A percentile compares a stretch with the other conserved stretches of the same genome.
Evolutionary conservation across 1,284 basidiomycete genomes (phyloP).

Genomic region (Sporisorium sorghi): DNA sequence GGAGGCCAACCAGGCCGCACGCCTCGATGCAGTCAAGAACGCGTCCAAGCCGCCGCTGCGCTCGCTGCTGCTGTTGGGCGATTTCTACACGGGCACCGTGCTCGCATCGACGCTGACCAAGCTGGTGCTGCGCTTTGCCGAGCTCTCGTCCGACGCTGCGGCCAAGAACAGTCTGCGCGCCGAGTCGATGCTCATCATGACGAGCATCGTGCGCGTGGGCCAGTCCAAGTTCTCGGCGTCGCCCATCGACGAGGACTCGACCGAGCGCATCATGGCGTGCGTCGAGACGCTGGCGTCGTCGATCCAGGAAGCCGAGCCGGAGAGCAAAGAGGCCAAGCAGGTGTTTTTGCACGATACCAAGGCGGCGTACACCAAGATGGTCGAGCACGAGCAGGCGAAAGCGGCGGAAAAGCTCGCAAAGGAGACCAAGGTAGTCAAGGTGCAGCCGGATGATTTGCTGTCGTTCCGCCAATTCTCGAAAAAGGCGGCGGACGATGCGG

Average conservation of each 20-base stretch:
- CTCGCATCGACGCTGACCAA: constrained; percentile 90
- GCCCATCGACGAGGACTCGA: constrained; percentile 97
- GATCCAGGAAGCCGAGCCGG: constrained; percentile 46
- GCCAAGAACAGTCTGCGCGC: constrained; percentile 76
- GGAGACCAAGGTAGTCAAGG: constrained; percentile 77
- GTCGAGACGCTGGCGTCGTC: constrained; percentile 83
- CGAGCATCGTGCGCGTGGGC: constrained; percentile 93
- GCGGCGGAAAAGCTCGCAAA: constrained; percentile 86
- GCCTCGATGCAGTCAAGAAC: constrained; percentile 83
- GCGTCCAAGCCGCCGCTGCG: constrained; percentile 90
- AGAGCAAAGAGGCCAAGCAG: constrained; percentile 78
- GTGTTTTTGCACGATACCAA: constrained; percentile 95
- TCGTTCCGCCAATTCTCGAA: constrained; percentile 94
- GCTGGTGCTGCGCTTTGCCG: constrained; percentile 84
- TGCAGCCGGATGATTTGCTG: constrained; percentile 94
- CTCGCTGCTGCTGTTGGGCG: constrained; percentile 91
- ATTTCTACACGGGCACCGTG: constrained; percentile 95
- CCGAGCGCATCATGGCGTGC: constrained; percentile 95
- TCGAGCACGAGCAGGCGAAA: constrained; percentile 77
- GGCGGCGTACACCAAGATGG: constrained; percentile 92
- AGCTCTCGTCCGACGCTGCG: constrained; percentile 76
- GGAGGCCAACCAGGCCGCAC: constrained; percentile 75
- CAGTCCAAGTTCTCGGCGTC: constrained; percentile 93
- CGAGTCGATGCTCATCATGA: constrained; percentile 98
- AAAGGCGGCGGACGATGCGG: constrained; percentile 75